Percentiles rank a stretch among this genome's conserved stretches.
phyloP scores from a whole-genome alignment of 352 stramenopile genomes.

The Aphanomyces astaci region DNA sequence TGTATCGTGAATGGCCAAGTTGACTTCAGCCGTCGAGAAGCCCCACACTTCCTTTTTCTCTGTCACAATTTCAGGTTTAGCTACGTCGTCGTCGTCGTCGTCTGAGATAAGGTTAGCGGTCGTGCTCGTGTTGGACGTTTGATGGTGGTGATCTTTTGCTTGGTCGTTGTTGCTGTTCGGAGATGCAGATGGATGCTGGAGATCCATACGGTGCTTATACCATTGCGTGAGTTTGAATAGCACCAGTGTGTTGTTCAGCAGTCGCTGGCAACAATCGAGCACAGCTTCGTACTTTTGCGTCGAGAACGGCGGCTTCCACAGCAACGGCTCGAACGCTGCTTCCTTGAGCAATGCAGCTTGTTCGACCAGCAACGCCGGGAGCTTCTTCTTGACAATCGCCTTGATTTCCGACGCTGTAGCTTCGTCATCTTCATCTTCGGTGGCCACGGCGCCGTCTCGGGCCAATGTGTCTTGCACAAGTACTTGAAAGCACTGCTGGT shows the following conservation, averaged over 20 bases:
- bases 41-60: conserved; percentile 52
- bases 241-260: conserved; percentile 80
- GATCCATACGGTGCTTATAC: conserved; percentile 47
- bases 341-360: conserved; percentile 54
- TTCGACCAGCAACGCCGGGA: conserved; percentile 48
- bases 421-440: conserved; percentile 29
- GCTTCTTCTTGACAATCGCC: conserved; percentile 45
- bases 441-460: background rate
- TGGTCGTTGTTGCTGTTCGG: too few species aligned
- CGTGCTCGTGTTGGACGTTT: too few species aligned
- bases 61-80: too few species aligned
- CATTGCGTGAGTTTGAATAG: conserved; percentile 73
- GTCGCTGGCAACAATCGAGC: conserved; percentile 43
- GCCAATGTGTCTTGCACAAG: conserved; percentile 67
- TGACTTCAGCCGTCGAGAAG: conserved; percentile 41
- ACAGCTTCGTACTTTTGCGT: conserved; percentile 65
- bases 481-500: conserved; percentile 54
- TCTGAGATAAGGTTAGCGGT: too few species aligned
- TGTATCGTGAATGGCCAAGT: conserved; percentile 44
- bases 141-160: too few species aligned
- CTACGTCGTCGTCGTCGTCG: too few species aligned
- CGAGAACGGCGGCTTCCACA: conserved; percentile 69
- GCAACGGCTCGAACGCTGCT: conserved; percentile 47
- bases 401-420: conserved; percentile 52
- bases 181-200: too few species aligned